Percentiles rank a stretch among this genome's conserved stretches.
These are phyloP conservation scores for Polytrichum formosum DNA, from an alignment of 225 moss, liverwort and hornwort species.

Conservation along the genomic window DNA sequence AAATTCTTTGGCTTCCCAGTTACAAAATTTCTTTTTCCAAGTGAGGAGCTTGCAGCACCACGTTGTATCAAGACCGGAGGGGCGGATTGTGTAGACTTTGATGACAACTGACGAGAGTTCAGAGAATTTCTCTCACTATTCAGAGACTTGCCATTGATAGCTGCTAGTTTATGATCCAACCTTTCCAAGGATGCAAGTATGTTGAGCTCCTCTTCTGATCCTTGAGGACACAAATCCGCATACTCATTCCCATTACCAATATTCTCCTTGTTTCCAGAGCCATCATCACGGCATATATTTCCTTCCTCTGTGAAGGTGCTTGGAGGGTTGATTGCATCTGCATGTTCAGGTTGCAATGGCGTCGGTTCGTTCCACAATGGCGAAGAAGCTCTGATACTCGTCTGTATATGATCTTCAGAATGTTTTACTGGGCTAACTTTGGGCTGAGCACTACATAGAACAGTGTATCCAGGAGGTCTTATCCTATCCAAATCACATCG, in stretches of 20 bases:
- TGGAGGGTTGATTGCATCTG: background rate
- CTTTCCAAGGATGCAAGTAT: constrained; percentile 24
- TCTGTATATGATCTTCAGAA: background rate
- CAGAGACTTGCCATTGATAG: constrained; percentile 19
- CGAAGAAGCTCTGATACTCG: background rate
- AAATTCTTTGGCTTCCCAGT: constrained; percentile 18
- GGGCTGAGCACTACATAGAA: constrained; percentile 2
- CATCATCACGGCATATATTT: background rate
- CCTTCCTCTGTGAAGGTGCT: background rate
- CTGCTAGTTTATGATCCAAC: constrained; percentile 26
- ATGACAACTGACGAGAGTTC: constrained; percentile 26
- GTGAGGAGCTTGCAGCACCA: constrained; percentile 4
- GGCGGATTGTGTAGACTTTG: constrained; percentile 20
- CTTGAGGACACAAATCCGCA: background rate
- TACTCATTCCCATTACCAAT: constrained; percentile 5
- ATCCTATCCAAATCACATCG: constrained; percentile 20
- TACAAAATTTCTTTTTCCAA: constrained; percentile 13
- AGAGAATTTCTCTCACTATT: constrained; percentile 23
- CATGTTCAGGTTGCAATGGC: background rate
- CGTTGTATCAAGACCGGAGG: constrained; percentile 7
- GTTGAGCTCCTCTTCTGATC: constrained; percentile 19
- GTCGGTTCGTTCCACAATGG: background rate
- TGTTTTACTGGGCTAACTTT: background rate
- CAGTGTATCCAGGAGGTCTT: constrained; percentile 8
- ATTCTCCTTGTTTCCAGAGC: background rate